Conservation (phyloP, 257 asterid species). For the Henckelia pumila region DNA sequence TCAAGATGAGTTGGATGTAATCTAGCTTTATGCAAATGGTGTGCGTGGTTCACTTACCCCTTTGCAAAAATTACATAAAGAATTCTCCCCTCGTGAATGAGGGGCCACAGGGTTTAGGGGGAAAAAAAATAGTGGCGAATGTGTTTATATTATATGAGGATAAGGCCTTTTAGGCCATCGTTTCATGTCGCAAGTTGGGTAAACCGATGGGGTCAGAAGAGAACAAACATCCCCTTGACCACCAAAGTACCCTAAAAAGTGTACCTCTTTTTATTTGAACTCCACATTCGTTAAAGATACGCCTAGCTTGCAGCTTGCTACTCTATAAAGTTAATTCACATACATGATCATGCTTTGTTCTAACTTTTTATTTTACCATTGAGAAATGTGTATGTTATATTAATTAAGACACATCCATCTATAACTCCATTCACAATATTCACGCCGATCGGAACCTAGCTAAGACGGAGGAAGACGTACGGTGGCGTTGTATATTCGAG, state of each 20-base stretch:
- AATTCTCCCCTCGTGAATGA: conserved; percentile 27
- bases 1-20: conserved; percentile 10
- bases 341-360: too few species aligned
- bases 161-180: conserved; percentile 57
- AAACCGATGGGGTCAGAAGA: conserved; percentile 38
- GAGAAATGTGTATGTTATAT: not conserved
- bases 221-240: conserved; percentile 34
- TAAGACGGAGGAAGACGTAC: too few species aligned
- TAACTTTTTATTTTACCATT: not conserved
- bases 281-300: conserved; percentile 30
- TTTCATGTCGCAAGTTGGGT: conserved; percentile 43
- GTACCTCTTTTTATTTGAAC: conserved; percentile 34
- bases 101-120: conserved; percentile 25
- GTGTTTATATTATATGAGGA: conserved; percentile 35
- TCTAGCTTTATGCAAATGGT: conserved; percentile 19
- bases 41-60: conserved; percentile 35
- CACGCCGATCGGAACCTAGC: too few species aligned
- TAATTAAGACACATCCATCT: too few species aligned
- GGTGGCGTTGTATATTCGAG: too few species aligned
- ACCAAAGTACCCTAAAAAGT: conserved; percentile 41
- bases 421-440: too few species aligned
- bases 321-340: not conserved
- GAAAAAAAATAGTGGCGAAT: conserved; percentile 39
- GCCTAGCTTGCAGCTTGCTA: not conserved
- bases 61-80: not conserved